Evolutionary conservation across 2,329 filamentous ascomycete genomes (phyloP), one percentile per base, ranked within the genome.

Genomic region (Incumbomyces lentus): DNA sequence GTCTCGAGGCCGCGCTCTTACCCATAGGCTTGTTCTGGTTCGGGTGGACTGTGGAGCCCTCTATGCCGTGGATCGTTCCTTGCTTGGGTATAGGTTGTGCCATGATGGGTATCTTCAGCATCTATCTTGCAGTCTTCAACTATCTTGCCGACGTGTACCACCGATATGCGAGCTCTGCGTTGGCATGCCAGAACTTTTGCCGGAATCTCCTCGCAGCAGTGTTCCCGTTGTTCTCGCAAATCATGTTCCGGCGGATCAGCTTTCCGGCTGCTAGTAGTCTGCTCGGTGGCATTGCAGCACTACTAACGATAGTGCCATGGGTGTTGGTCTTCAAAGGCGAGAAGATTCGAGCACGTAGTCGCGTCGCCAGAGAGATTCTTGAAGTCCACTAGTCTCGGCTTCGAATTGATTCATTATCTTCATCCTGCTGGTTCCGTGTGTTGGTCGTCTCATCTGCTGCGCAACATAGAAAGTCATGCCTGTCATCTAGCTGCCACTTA

Each of bases 61-160:
- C 71, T 48, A 71, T 81, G 1, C 84, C 78, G 52, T 90, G 84
- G 84, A 81, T 86, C 46, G 76, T 78, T 0, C 85, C 86, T 0
- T 67, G 79, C 0, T 64, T 90, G 2, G 82, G 79, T 0, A 72
- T 95, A 30, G 78, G 73, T 0, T 76, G 87, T 49, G 81, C 86
- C 0, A 90, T 84, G 0, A 84, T 90, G 71, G 83, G 89, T 22
- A 93, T 95, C 53, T 90, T 86, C 62, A 82, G 79, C 34, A 79
- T 95, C 31, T 93, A 93, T 60, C 74, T 95, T 1, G 82, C 88
- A 2, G 85, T 87, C 0, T 95, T 95, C 68, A 95, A 95, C 61
- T 95, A 94, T 57, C 73, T 95, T 1, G 87, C 89, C 16, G 89
- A 95, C 60, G 82, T 82, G 1, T 95, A 95, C 63, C 83, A 89